Conservation (phyloP, 2,329 filamentous ascomycete species). For the Atkinsonella texensis region DNA sequence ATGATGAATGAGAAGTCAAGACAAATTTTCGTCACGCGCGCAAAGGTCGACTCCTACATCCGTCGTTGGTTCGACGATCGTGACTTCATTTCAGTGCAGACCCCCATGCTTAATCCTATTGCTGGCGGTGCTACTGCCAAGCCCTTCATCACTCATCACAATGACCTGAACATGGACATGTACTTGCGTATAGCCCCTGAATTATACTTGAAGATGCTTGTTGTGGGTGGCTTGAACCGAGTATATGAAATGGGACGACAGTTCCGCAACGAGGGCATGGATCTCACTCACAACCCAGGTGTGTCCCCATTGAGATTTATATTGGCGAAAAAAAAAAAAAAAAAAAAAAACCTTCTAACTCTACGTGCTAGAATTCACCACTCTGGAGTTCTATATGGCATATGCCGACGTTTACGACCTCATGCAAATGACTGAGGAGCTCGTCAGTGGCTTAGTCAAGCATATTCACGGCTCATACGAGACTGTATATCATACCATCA, state of each 20-base stretch:
- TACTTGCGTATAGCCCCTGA: conserved; percentile 93
- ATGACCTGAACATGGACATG: conserved; percentile 88
- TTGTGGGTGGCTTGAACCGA: conserved; percentile 86
- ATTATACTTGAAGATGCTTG: conserved; percentile 89
- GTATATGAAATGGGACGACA: conserved; percentile 94
- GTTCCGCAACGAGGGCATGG: conserved; percentile 77
- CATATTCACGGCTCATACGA: conserved; percentile 73
- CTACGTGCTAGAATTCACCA: conserved; percentile 67
- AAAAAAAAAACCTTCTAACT: not conserved
- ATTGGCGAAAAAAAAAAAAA: not conserved
- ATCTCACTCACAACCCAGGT: conserved; percentile 69
- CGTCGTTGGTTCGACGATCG: conserved; percentile 78
- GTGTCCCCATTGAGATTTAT: conserved; percentile 3
- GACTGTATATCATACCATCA: conserved; percentile 77
- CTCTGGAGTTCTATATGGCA: conserved; percentile 93
- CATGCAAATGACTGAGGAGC: conserved; percentile 71
- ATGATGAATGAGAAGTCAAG: conserved; percentile 90
- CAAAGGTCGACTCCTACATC: conserved; percentile 81
- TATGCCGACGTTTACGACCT: conserved; percentile 87
- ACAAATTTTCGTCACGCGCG: conserved; percentile 71
- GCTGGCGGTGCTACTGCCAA: conserved; percentile 88
- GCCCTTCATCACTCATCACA: conserved; percentile 92
- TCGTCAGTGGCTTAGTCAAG: conserved; percentile 83
- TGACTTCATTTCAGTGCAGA: conserved; percentile 90
- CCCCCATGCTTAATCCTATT: conserved; percentile 93